Evolutionary conservation across 2,329 filamentous ascomycete species (phyloP).

Genomic region (Talaromyces sp.): DNA sequence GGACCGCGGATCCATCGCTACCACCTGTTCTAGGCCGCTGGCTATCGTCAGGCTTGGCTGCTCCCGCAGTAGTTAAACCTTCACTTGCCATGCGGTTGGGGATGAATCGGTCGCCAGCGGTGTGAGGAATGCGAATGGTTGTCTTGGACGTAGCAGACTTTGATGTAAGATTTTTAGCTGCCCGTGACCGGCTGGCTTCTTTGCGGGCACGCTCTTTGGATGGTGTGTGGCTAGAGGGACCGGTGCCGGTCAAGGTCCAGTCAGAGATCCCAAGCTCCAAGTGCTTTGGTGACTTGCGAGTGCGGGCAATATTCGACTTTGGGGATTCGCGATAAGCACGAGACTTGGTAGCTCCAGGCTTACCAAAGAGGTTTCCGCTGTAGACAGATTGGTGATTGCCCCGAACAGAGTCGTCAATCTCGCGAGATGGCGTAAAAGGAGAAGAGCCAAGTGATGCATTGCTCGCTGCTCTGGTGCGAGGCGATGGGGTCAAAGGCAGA

Average conservation of each 20-base stretch:
- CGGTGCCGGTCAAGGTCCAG: constrained; percentile 83
- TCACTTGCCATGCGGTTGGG: constrained; percentile 89
- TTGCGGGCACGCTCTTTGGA: constrained; percentile 53
- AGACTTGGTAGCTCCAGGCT: constrained; percentile 44
- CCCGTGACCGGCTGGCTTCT: constrained; percentile 43
- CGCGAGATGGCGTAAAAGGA: constrained; percentile 68
- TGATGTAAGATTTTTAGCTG: constrained; percentile 46
- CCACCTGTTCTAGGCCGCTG: constrained; percentile 66
- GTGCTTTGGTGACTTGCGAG: constrained; percentile 70
- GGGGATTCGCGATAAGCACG: constrained; percentile 72
- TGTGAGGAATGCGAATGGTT: constrained; percentile 60
- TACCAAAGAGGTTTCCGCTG: constrained; percentile 73
- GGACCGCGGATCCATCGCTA: constrained; percentile 65
- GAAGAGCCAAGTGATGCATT: constrained; percentile 55
- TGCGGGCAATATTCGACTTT: constrained; percentile 81
- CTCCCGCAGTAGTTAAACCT: constrained; percentile 72
- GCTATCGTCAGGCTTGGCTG: constrained; percentile 77
- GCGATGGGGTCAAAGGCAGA: constrained; percentile 90
- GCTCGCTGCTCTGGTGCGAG: constrained; percentile 55
- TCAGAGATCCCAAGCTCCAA: constrained; percentile 90
- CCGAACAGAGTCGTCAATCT: constrained; percentile 50
- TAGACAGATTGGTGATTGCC: constrained; percentile 64
- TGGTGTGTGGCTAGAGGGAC: constrained; percentile 54
- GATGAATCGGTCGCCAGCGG: constrained; percentile 87
- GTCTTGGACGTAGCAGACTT: constrained; percentile 54